Base-by-base conservation (phyloP, 2,329 filamentous ascomycete species). In the Fusarium bactridioides region DNA sequence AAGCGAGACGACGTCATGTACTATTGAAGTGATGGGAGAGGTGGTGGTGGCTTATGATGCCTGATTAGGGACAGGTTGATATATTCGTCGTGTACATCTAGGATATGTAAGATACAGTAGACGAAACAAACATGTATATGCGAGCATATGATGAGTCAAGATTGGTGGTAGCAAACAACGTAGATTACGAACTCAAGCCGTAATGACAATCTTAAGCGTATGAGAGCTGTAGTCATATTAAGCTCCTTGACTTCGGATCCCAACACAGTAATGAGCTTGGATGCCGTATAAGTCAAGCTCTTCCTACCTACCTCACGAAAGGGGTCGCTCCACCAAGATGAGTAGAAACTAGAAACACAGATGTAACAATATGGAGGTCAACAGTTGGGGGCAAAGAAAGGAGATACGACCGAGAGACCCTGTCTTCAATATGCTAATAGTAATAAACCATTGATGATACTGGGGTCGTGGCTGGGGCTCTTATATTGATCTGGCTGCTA, bases 61-160 rank as follows among this genome's bases (percentile, higher is more conserved):
- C 62, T 40, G 33, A 29, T 38, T 40, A 55, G 45, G 29, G 61
- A 66, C 25, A 44, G 50, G 44, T 59, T 64, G 61, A 64, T 29
- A 38, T 61, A 58, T 66, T 73, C 63, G 70, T 63, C 65, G 61
- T 77, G 76, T 77, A 77, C 61, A 77, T 72, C 61, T 74, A 75
- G 67, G 69, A 69, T 45, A 74, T 77, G 73, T 77, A 77, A 75
- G 68, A 77, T 77, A 77, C 50, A 69, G 62, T 64, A 65, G 62
- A 68, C 61, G 61, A 73, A 50, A n/a, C 43, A 57, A 45, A 69
- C 45, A 54, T 54, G 61, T 40, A 67, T 58, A 56, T 66, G 51
- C 31, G 48, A 58, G 47, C 61, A 48, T 13, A 33, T 56, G 37
- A 35, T 38, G 33, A 27, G 13, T 11, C n/a, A 58, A 58, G 23